phyloP scores from a whole-genome alignment of 768 basidiomycete genomes.

The Pleurotus citrinopileatus region DNA sequence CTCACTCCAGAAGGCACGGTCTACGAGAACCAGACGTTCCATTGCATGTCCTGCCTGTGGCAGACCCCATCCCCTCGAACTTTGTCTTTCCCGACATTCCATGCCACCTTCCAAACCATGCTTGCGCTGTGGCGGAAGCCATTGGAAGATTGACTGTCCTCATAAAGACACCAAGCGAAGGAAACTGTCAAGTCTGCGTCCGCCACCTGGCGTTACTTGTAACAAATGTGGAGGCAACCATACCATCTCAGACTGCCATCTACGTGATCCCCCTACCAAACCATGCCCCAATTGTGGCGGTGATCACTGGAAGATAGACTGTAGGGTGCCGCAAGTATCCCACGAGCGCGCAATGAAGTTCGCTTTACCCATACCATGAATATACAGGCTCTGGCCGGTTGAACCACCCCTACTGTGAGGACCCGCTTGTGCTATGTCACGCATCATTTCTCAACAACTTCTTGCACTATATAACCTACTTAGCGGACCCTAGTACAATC shows the following conservation, averaged over 20 bases:
- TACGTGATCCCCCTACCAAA: background rate
- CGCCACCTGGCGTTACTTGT: background rate
- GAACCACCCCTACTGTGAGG: too few relatives aligned
- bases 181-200: background rate
- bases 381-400: background rate
- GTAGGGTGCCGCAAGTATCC: conserved; percentile 14
- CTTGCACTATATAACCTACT: conserved; percentile 17
- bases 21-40: background rate
- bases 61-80: conserved; percentile 6
- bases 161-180: background rate
- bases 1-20: background rate
- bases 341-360: conserved; percentile 7
- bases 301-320: conserved; percentile 2
- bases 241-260: background rate
- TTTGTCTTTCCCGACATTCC: background rate
- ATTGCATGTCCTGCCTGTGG: conserved; percentile 6
- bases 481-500: background rate
- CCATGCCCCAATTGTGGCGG: background rate
- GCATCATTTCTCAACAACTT: too few relatives aligned
- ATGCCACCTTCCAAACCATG: conserved; percentile 7
- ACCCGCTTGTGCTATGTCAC: background rate
- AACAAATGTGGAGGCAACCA: background rate
- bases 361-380: conserved; percentile 10
- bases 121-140: conserved; percentile 16
- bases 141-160: conserved; percentile 19